Evolutionary conservation across 2,329 filamentous ascomycete species (phyloP).

Genomic region (Ophiostoma angusticollis): DNA sequence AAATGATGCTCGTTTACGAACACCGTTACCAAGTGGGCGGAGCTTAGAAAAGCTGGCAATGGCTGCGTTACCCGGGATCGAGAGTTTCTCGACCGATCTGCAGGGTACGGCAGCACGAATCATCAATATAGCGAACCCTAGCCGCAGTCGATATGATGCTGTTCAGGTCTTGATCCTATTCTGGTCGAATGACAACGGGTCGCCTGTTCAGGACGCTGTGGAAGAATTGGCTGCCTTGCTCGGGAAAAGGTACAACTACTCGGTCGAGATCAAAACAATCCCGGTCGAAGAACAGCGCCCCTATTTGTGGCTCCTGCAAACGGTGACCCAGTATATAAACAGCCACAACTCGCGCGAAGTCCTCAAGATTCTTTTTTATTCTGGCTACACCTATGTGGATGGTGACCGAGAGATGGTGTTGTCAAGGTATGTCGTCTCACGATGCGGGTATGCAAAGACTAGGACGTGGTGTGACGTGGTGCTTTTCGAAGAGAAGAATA

Average conservation of each 20-base stretch:
- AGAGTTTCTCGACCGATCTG: slow-evolving; percentile 38
- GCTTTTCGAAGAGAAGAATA: no score
- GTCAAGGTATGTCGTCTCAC: slow-evolving; percentile 32
- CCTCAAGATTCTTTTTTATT: slow-evolving; percentile 47
- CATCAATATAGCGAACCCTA: slow-evolving; percentile 29
- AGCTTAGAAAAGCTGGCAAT: slow-evolving; percentile 38
- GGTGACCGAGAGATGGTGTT: slow-evolving; percentile 44
- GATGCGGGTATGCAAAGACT: not conserved
- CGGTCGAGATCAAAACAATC: slow-evolving; percentile 35
- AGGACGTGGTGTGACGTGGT: not conserved
- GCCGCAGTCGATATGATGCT: slow-evolving; percentile 39
- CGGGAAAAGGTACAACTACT: slow-evolving; percentile 39
- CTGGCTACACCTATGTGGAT: slow-evolving; percentile 41
- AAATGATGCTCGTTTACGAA: slow-evolving; percentile 39
- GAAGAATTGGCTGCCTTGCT: slow-evolving; percentile 38
- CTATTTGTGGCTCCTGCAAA: slow-evolving; percentile 40
- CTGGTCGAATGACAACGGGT: slow-evolving; percentile 42
- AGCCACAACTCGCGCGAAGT: slow-evolving; percentile 41
- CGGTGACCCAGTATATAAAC: slow-evolving; percentile 40
- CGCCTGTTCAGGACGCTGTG: slow-evolving; percentile 27
- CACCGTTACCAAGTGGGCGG: slow-evolving; percentile 42
- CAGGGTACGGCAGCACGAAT: slow-evolving; percentile 37
- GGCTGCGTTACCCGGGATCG: slow-evolving; percentile 32
- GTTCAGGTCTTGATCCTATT: slow-evolving; percentile 40
- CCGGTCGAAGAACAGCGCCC: slow-evolving; percentile 33